phyloP scores from a whole-genome alignment of 2,329 filamentous ascomycete species.

The Gnomoniopsis sp. region DNA sequence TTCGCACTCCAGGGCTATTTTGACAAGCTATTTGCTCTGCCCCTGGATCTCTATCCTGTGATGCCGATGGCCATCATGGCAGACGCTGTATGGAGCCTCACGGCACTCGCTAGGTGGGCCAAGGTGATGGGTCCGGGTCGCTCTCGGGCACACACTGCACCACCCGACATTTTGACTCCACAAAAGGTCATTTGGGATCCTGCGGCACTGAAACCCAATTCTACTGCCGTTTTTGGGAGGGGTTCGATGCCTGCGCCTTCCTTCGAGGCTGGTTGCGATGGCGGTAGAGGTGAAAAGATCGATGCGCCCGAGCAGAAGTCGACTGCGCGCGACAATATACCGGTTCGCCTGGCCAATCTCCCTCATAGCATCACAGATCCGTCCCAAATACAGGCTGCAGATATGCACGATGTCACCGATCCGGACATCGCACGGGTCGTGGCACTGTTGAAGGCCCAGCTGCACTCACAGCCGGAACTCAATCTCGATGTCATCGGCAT shows the following conservation, averaged over 20 bases:
- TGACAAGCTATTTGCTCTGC: conserved; percentile 43
- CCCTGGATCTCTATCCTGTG: conserved; percentile 39
- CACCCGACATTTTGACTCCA: conserved; percentile 4
- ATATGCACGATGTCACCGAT: conserved; percentile 30
- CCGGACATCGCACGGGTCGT: conserved; percentile 38
- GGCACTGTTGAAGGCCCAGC: conserved; percentile 36
- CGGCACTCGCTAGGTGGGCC: conserved; percentile 49
- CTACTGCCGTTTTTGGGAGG: background rate
- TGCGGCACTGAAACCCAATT: conserved; percentile 4
- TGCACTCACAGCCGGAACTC: conserved; percentile 42
- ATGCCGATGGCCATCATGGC: conserved; percentile 42
- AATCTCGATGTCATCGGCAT: conserved; percentile 42
- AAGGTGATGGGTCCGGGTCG: conserved; percentile 39
- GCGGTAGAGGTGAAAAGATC: background rate
- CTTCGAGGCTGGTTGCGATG: background rate
- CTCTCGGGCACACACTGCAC: background rate
- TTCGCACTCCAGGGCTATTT: conserved; percentile 47
- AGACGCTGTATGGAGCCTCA: conserved; percentile 48
- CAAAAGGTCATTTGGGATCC: conserved; percentile 16
- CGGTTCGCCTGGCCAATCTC: background rate
- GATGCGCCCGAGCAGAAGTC: background rate
- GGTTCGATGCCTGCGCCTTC: background rate
- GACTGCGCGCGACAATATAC: too few relatives aligned
- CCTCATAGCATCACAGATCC: conserved; percentile 7
- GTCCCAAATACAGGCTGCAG: conserved; percentile 11